Conservation (phyloP, 768 basidiomycete species). For the Cystoderma amianthinum region DNA sequence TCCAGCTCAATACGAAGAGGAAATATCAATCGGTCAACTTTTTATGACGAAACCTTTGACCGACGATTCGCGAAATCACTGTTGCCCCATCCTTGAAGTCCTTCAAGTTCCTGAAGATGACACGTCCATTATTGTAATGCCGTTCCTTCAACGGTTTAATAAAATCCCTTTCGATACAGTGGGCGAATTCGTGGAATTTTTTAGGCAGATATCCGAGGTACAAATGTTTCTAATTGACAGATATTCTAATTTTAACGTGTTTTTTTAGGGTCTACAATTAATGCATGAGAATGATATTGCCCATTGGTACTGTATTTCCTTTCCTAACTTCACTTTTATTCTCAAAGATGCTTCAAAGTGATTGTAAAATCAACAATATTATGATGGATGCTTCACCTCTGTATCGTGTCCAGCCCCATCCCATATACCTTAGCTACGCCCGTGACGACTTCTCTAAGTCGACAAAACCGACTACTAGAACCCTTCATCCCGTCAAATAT, state of each 20-base stretch:
- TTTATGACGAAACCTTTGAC: background rate
- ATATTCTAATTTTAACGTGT: background rate
- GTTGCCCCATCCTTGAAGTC: background rate
- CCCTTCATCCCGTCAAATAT: constrained; percentile 16
- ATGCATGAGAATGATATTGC: background rate
- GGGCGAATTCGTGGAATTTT: background rate
- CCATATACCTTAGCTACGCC: constrained; percentile 1
- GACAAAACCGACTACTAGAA: constrained; percentile 7
- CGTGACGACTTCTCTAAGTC: constrained; percentile 4
- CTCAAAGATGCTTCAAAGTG: constrained; percentile 4
- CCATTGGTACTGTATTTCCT: background rate
- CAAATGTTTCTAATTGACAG: background rate
- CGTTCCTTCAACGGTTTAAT: background rate
- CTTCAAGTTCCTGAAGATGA: background rate
- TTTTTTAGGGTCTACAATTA: background rate
- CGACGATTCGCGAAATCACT: background rate
- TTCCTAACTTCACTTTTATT: background rate
- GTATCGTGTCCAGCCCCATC: constrained; percentile 7
- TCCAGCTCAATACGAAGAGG: background rate
- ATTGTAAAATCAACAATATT: constrained; percentile 11
- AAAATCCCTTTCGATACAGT: background rate
- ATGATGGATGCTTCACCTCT: constrained; percentile 8
- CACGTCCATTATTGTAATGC: background rate
- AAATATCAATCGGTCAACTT: background rate
- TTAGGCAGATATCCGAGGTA: background rate